Conservation (phyloP, 2,329 filamentous ascomycete species). For the Anthostomella pinea region DNA sequence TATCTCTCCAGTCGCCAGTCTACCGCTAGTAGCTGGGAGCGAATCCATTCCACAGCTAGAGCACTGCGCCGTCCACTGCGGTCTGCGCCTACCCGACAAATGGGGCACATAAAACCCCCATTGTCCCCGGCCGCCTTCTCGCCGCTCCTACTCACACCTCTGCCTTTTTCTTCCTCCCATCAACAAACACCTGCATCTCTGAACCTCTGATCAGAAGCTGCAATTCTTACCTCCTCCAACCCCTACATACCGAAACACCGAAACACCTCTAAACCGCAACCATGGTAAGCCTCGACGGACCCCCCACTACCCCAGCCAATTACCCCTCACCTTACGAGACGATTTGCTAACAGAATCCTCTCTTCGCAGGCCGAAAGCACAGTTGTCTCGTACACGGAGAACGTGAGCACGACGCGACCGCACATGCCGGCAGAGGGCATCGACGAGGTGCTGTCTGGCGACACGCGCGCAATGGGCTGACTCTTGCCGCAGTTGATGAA, state of each 20-base stretch:
- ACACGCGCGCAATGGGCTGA: too few relatives aligned
- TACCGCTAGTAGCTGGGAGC: too few relatives aligned
- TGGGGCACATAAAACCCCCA: conserved; percentile 6
- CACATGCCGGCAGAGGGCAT: too few relatives aligned
- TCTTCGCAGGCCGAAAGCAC: conserved; percentile 38
- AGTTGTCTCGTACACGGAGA: conserved; percentile 33
- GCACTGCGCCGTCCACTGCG: too few relatives aligned
- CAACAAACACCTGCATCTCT: conserved; percentile 1
- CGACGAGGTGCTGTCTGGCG: too few relatives aligned
- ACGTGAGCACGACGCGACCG: conserved; percentile 32
- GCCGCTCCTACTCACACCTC: conserved; percentile 7
- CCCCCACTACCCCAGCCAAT: conserved; percentile 31
- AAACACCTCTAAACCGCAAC: conserved; percentile 23
- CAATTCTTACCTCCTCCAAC: neutral
- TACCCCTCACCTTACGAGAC: conserved; percentile 31
- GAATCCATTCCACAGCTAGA: too few relatives aligned
- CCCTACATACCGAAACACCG: conserved; percentile 2
- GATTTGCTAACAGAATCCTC: conserved; percentile 33
- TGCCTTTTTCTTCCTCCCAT: conserved; percentile 2
- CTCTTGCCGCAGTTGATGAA: conserved; percentile 69
- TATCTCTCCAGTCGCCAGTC: too few relatives aligned
- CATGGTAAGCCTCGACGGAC: conserved; percentile 29
- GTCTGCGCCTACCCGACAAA: too few relatives aligned
- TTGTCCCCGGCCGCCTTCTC: conserved; percentile 1
- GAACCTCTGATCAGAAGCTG: too few relatives aligned